Evolutionary conservation across 2,329 filamentous ascomycete species (phyloP), one percentile per base, ranked within the genome.

Genomic region (Dactylellina haptotyla): DNA sequence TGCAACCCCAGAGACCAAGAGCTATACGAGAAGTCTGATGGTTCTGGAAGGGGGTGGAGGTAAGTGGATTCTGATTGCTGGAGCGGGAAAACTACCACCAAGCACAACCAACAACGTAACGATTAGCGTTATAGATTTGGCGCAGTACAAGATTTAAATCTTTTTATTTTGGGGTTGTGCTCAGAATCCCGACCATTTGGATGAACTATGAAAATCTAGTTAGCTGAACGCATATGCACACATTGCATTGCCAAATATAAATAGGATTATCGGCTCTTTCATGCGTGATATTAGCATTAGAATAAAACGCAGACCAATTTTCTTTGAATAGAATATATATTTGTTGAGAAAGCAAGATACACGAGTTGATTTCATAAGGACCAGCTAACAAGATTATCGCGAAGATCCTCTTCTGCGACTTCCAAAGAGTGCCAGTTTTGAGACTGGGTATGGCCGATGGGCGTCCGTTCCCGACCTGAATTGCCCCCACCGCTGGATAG

Each of bases 41-140:
- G 76, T 79, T 0, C 66, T 79, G 51, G 70, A 76, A 43, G 76
- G 79, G 45, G 75, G 78, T 46, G 73, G 71, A 0, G 70, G 46
- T 9, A 76, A 73, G 39, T 57, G 79, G 28, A 79, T 78, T 62
- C 78, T 84, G n/a, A 84, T 86, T 46, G 82, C 82, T 67, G 82
- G 83, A 0, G 83, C 80, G 0, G 82, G 83, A 0, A 79, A 82
- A n/a, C 78, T 84, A 76, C 84, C 84, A 3, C 83, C 83, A 1
- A 83, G 80, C 43, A 84, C 80, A 32, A 82, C 81, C 32, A 85
- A 86, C 43, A 78, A 81, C 77, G 80, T 83, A 2, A 81, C 79
- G 12, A 64, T 81, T 37, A 83, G 81, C 41, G 79, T 83, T 4
- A 73, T 80, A 37, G 53, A 57, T n/a, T 43, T 57, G 32, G 20